phyloP scores from a whole-genome alignment of 2,329 filamentous ascomycete genomes.

The Davidsoniella neocaledoniae region DNA sequence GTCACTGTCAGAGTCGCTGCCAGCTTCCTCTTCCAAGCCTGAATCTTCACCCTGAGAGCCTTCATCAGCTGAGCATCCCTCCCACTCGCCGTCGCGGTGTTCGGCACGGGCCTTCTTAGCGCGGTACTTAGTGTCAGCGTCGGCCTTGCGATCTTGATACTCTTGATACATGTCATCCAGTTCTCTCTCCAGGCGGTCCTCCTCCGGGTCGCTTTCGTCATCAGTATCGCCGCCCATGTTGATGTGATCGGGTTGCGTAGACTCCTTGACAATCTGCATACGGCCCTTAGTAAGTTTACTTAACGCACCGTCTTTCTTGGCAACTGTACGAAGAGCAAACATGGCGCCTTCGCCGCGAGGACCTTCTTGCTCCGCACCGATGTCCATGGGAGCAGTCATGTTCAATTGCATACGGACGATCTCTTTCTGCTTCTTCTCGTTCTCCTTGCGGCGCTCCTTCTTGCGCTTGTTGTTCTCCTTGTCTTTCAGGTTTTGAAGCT shows the following conservation, averaged over 20 bases:
- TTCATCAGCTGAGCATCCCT: slow-evolving; percentile 62
- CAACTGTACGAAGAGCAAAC: slow-evolving; percentile 69
- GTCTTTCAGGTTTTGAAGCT: slow-evolving; percentile 68
- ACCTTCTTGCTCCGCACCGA: slow-evolving; percentile 75
- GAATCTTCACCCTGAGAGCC: slow-evolving; percentile 39
- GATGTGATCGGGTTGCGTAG: slow-evolving; percentile 30
- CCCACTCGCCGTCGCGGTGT: slow-evolving; percentile 77
- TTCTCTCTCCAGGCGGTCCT: slow-evolving; percentile 66
- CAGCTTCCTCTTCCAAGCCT: slow-evolving; percentile 37
- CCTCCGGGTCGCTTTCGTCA: slow-evolving; percentile 57
- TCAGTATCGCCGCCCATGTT: slow-evolving; percentile 44
- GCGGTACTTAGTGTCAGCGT: slow-evolving; percentile 69
- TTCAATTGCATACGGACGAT: slow-evolving; percentile 94
- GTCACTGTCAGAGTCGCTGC: slow-evolving; percentile 15
- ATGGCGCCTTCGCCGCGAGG: slow-evolving; percentile 66
- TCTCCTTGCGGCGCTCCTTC: slow-evolving; percentile 70
- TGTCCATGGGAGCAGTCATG: slow-evolving; percentile 91
- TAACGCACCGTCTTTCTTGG: slow-evolving; percentile 51
- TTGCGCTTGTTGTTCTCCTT: slow-evolving; percentile 61
- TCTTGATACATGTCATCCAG: slow-evolving; percentile 76
- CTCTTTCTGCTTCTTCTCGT: slow-evolving; percentile 87
- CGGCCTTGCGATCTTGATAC: slow-evolving; percentile 65
- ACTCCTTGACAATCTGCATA: slow-evolving; percentile 52
- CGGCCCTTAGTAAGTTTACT: slow-evolving; percentile 49
- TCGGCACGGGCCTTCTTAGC: slow-evolving; percentile 78